Conservation (phyloP, 148 eudicot genomes). For the Rhododendron ovatum region DNA sequence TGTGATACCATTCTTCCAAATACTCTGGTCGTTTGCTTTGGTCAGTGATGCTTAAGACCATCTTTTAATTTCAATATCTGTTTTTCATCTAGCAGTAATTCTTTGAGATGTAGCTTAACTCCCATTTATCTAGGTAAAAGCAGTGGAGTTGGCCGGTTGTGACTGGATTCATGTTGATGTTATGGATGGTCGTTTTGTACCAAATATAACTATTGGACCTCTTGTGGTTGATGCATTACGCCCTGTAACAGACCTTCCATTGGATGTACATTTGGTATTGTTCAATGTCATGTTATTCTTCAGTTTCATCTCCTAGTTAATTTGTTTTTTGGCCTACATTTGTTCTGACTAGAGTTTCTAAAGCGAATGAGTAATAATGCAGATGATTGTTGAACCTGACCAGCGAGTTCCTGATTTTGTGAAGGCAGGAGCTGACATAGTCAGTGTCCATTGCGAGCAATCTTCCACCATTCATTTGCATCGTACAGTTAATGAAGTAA, state of each 20-base stretch:
- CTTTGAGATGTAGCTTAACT: conserved; percentile 16
- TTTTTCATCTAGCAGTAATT: neutral
- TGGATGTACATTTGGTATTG: conserved; percentile 95
- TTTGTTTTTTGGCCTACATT: conserved; percentile 5
- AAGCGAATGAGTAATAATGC: conserved; percentile 19
- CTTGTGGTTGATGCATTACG: conserved; percentile 91
- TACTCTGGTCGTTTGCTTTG: neutral
- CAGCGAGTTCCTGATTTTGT: conserved; percentile 90
- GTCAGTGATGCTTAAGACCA: neutral
- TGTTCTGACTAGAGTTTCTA: conserved; percentile 20
- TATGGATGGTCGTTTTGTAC: conserved; percentile 99
- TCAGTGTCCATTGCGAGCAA: conserved; percentile 95
- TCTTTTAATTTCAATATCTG: neutral
- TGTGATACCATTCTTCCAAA: neutral
- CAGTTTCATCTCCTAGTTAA: neutral
- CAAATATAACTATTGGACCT: conserved; percentile 98
- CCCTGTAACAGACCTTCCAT: conserved; percentile 94
- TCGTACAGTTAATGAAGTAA: conserved; percentile 76
- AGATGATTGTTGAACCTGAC: conserved; percentile 99
- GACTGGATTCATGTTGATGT: conserved; percentile 99
- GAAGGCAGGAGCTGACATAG: conserved; percentile 98
- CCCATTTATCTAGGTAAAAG: conserved; percentile 65
- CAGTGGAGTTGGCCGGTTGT: conserved; percentile 96
- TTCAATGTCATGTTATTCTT: conserved; percentile 8
- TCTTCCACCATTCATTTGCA: conserved; percentile 98